Evolutionary conservation across 805 yeast species (phyloP).

Genomic region (Lipomyces chichibuensis): DNA sequence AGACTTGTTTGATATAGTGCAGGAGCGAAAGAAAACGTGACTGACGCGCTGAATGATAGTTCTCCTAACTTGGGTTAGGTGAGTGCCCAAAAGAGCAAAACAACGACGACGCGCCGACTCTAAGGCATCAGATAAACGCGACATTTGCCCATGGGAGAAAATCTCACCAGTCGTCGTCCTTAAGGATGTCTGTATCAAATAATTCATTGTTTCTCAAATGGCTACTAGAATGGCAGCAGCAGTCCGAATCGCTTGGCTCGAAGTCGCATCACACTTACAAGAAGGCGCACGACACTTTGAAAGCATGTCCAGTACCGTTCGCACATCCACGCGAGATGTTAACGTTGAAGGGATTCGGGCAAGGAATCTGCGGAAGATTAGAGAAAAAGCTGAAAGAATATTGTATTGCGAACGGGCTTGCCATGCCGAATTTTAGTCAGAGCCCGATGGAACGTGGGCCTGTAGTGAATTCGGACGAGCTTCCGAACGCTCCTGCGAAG

Average conservation of each 20-base stretch:
- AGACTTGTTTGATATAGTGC: too few relatives aligned
- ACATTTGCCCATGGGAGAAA: neutral
- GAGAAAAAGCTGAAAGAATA: slow-evolving; percentile 53
- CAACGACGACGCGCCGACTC: neutral
- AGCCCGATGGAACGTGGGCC: neutral
- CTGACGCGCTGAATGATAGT: too few relatives aligned
- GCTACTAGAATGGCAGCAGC: slow-evolving; percentile 27
- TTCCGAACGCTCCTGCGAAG: slow-evolving; percentile 1
- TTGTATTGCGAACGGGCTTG: slow-evolving; percentile 59
- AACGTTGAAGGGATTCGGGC: slow-evolving; percentile 71
- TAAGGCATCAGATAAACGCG: neutral
- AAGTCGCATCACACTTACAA: slow-evolving; percentile 57
- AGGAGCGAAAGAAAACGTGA: too few relatives aligned
- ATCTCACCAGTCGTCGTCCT: neutral
- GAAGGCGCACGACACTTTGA: slow-evolving; percentile 60
- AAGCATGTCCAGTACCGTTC: slow-evolving; percentile 51
- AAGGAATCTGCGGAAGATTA: slow-evolving; percentile 60
- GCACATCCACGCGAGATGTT: slow-evolving; percentile 60
- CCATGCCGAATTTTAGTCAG: slow-evolving; percentile 47
- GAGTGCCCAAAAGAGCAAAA: neutral
- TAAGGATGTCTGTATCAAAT: slow-evolving; percentile 9
- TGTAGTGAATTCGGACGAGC: neutral
- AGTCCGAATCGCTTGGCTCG: slow-evolving; percentile 45
- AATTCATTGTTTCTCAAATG: slow-evolving; percentile 28
- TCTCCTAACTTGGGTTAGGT: too few relatives aligned